These are phyloP conservation scores for Falciphora oryzae DNA, from an alignment of 2,329 filamentous ascomycete genomes.

Conservation along the genomic window DNA sequence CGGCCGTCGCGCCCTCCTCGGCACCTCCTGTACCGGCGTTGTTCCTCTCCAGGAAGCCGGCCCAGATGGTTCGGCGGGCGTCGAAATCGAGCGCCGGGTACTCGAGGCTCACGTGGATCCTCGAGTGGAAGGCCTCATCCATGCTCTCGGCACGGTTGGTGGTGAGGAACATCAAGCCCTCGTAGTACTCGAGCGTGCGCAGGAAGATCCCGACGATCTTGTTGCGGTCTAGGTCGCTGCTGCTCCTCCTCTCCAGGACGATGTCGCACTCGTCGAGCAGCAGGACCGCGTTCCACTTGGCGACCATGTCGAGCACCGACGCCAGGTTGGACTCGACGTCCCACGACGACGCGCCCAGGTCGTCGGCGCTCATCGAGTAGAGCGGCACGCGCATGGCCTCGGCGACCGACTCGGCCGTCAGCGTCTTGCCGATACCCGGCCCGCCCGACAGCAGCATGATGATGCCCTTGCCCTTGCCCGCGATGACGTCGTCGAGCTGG, in stretches of 20 bases:
- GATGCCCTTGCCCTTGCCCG: slow-evolving; percentile 38
- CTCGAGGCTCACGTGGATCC: slow-evolving; percentile 9
- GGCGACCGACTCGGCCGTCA: slow-evolving; percentile 33
- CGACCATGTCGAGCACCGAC: slow-evolving; percentile 23
- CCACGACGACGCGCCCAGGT: slow-evolving; percentile 21
- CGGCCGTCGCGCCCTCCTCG: neutral
- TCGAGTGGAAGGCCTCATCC: slow-evolving; percentile 10
- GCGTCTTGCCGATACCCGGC: slow-evolving; percentile 44
- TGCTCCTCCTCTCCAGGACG: slow-evolving; percentile 17
- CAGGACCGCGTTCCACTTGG: slow-evolving; percentile 19
- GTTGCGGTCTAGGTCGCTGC: slow-evolving; percentile 24
- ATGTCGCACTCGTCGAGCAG: slow-evolving; percentile 22
- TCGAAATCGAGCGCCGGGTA: slow-evolving; percentile 9
- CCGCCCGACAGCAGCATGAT: slow-evolving; percentile 40
- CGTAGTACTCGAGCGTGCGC: slow-evolving; percentile 10
- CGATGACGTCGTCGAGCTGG: slow-evolving; percentile 38
- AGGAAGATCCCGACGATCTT: slow-evolving; percentile 20
- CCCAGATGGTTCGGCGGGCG: neutral
- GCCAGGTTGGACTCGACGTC: slow-evolving; percentile 24
- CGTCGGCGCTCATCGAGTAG: slow-evolving; percentile 22
- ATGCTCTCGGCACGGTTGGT: slow-evolving; percentile 10
- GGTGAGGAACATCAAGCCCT: slow-evolving; percentile 11
- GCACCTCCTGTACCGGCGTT: too few species aligned
- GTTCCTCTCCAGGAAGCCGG: slow-evolving; percentile 1
- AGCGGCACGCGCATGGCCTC: slow-evolving; percentile 25